Base-by-base conservation (phyloP, 352 stramenopile genomes). In the Saprolegnia diclina region DNA sequence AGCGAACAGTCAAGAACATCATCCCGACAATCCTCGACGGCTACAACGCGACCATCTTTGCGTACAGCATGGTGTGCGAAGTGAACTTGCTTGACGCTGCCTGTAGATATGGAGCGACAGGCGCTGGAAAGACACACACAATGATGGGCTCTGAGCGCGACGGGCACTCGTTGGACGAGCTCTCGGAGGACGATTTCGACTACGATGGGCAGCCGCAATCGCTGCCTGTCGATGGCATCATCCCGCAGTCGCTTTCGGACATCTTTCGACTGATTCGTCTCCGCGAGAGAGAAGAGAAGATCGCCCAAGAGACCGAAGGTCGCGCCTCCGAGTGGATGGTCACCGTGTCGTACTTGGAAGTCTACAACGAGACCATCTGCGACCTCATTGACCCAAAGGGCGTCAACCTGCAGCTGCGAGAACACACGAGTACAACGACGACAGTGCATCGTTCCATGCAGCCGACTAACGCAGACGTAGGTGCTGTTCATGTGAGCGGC, bases 281-380 rank as follows among this genome's bases (percentile, higher is more conserved):
- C 42, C 75, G 82, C 54, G 77, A 90, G 64, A 72, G 77, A 48
- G 78, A 82, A n/a, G 77, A 90, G 40, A 77, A 76, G 13, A 74
- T 79, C 29, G 56, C 78, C 3, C 77, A 80, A 32, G 26, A 85
- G 6, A 67, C 73, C 16, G 54, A 87, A 10, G 78, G 75, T 18
- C 77, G 74, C 13, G 82, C 74, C 5, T 87, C 81, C 44, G 72
- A 94, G 67, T 97, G 81, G 76, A 79, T 87, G 55, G 80, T 97
- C 32, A 72, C 83, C 5, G 82, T 96, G 32, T 92, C 86, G 52
- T 97, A 95, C 53, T 69, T 97, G 3, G 91, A 97, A 73, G 92
- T 97, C 22, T 97, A 97, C 74, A 97, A 97, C 68, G 91, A 97
- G 71, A 77, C 91, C 21, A 95, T 97, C 53, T 79, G 87, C 37